Conservation (phyloP, 257 asterid species). For the Solanum etuberosum region DNA sequence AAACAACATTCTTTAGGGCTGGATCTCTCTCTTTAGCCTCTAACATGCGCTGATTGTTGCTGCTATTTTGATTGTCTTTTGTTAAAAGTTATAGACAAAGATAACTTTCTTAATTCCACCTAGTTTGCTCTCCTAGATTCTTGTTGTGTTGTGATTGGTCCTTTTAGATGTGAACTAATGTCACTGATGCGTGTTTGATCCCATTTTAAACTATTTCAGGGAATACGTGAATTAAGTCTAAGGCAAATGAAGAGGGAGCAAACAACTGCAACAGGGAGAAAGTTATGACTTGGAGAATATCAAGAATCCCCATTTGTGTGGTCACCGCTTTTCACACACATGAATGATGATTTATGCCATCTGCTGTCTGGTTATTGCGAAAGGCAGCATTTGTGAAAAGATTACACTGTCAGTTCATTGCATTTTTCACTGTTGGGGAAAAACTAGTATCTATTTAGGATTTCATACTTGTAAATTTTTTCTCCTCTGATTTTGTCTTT, state of each 20-base stretch:
- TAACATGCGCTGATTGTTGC: background rate
- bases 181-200: background rate
- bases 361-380: background rate
- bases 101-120: background rate
- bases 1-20: background rate
- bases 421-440: background rate
- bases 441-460: conserved; percentile 15
- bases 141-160: background rate
- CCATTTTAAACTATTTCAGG: conserved; percentile 16
- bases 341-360: background rate
- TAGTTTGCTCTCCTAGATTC: background rate
- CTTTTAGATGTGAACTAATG: background rate
- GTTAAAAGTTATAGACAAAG: background rate
- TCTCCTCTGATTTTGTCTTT: background rate
- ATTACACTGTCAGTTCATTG: background rate
- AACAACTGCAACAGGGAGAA: conserved; percentile 9
- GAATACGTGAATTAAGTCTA: conserved; percentile 15
- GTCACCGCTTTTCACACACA: conserved; percentile 2
- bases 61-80: background rate
- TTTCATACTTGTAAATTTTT: background rate
- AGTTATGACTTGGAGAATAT: background rate
- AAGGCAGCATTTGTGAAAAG: background rate
- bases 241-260: conserved; percentile 13
- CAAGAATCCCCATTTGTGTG: conserved; percentile 1
- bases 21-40: background rate